Percentiles rank a stretch among this genome's conserved stretches.
Conservation (phyloP, 768 basidiomycete species). For the Pisolithus orientalis region DNA sequence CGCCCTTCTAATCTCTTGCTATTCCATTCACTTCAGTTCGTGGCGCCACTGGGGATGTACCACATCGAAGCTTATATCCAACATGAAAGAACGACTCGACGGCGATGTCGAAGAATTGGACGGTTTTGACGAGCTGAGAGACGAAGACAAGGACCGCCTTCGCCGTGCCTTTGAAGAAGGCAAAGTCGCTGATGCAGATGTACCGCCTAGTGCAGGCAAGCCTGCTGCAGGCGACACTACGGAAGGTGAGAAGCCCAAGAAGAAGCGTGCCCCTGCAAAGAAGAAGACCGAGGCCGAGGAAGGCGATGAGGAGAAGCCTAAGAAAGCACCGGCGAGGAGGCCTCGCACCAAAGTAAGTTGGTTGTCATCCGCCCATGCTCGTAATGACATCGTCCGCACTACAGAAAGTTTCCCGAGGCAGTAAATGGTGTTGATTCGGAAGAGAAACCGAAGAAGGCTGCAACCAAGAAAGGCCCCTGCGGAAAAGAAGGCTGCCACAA, state of each 20-base stretch:
- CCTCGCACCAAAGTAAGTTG: constrained; percentile 30
- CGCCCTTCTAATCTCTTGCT: neutral
- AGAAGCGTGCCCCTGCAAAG: constrained; percentile 35
- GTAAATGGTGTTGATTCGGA: constrained; percentile 33
- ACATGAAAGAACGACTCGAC: constrained; percentile 59
- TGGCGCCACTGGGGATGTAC: constrained; percentile 94
- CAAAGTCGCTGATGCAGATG: constrained; percentile 76
- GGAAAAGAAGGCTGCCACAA: constrained; percentile 39
- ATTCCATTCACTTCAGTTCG: constrained; percentile 33
- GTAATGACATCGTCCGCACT: constrained; percentile 9
- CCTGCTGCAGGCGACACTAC: constrained; percentile 40
- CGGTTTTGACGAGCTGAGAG: constrained; percentile 69
- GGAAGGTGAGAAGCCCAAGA: constrained; percentile 52
- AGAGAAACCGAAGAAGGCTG: constrained; percentile 42
- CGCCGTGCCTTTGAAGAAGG: constrained; percentile 70
- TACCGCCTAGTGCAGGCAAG: constrained; percentile 69
- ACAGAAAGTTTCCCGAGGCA: constrained; percentile 23
- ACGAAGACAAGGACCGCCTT: constrained; percentile 68
- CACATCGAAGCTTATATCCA: constrained; percentile 60
- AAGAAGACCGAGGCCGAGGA: constrained; percentile 32
- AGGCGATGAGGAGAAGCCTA: constrained; percentile 25
- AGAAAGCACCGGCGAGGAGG: constrained; percentile 29
- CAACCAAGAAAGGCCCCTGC: constrained; percentile 40
- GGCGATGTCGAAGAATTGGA: constrained; percentile 65
- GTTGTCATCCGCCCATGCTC: constrained; percentile 5